phyloP scores from a whole-genome alignment of 306 rosid species.

The Malus orientalis region DNA sequence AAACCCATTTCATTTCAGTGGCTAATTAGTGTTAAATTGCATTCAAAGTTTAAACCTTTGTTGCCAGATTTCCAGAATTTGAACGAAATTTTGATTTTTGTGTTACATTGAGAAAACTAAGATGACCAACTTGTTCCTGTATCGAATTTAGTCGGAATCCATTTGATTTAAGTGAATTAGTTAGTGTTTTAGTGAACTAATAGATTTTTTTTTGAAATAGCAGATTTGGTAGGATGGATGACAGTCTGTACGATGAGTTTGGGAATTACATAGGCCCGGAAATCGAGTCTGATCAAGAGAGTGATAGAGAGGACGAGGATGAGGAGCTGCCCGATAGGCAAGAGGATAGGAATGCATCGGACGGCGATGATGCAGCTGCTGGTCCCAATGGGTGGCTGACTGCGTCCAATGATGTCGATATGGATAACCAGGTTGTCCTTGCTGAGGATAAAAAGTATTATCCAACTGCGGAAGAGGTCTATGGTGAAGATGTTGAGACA shows the following conservation, averaged over 20 bases:
- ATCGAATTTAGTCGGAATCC: background rate
- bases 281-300: conserved; percentile 81
- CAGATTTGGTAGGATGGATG: conserved; percentile 58
- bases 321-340: conserved; percentile 53
- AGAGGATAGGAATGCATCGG: conserved; percentile 39
- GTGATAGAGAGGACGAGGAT: conserved; percentile 65
- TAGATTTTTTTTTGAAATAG: background rate
- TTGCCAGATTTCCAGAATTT: background rate
- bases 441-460: conserved; percentile 97
- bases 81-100: background rate
- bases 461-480: conserved; percentile 92
- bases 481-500: conserved; percentile 93
- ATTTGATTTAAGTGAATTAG: background rate
- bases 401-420: conserved; percentile 50
- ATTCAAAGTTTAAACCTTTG: background rate
- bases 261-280: conserved; percentile 99
- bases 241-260: conserved; percentile 89
- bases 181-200: background rate
- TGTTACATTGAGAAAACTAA: background rate
- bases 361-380: conserved; percentile 43
- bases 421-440: conserved; percentile 84
- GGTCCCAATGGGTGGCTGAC: conserved; percentile 72
- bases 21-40: background rate
- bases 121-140: background rate
- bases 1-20: background rate